Conservation (phyloP, 2,329 filamentous ascomycete genomes). For the Zalaria sp. region DNA sequence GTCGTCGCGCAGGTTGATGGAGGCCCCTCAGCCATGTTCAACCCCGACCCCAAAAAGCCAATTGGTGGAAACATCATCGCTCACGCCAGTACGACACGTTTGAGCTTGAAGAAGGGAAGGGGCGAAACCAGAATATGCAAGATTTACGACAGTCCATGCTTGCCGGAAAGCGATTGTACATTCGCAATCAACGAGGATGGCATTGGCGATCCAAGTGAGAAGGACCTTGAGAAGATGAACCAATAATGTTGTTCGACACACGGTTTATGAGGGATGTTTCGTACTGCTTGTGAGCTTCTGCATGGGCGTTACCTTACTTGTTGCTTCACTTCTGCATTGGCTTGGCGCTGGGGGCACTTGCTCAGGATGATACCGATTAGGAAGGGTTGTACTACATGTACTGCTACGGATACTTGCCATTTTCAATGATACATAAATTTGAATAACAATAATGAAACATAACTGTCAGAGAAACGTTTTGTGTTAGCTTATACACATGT, state of each 20-base stretch:
- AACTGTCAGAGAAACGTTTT: too few relatives aligned
- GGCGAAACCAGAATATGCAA: slow-evolving; percentile 95
- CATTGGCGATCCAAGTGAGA: slow-evolving; percentile 88
- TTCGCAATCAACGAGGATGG: slow-evolving; percentile 97
- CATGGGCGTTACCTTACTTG: slow-evolving; percentile 2
- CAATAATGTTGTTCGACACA: not conserved
- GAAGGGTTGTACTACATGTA: not conserved
- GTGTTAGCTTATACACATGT: too few relatives aligned
- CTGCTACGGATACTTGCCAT: not conserved
- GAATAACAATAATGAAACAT: not conserved
- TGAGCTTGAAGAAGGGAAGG: slow-evolving; percentile 90
- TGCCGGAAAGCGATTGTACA: slow-evolving; percentile 89
- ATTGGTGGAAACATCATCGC: slow-evolving; percentile 99
- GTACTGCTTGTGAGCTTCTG: slow-evolving; percentile 5
- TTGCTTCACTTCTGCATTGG: slow-evolving; percentile 1
- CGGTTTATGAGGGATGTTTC: not conserved
- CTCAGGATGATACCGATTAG: not conserved
- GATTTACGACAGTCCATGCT: slow-evolving; percentile 95
- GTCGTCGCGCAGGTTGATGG: slow-evolving; percentile 97
- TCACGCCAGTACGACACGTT: slow-evolving; percentile 85
- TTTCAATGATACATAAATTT: not conserved
- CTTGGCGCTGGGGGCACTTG: slow-evolving; percentile 4
- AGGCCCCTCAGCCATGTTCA: slow-evolving; percentile 94
- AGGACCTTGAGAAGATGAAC: slow-evolving; percentile 70
- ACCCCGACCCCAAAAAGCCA: slow-evolving; percentile 97